phyloP scores from a whole-genome alignment of 1,139 yeast genomes.

The Kodamaea fungicola region DNA sequence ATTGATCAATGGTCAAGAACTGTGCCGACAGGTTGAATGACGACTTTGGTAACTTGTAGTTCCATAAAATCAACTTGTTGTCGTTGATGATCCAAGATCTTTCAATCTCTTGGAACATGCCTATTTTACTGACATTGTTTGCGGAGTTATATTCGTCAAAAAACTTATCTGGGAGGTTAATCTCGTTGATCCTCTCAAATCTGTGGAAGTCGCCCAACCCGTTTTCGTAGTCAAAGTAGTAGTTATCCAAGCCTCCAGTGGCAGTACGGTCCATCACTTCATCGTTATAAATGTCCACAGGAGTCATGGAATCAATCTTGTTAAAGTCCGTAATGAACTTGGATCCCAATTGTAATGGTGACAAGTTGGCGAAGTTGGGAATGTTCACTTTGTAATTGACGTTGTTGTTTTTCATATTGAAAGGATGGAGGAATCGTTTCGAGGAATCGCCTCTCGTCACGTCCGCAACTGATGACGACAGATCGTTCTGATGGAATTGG shows the following conservation, averaged over 20 bases:
- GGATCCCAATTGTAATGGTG: conserved; percentile 42
- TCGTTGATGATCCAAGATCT: conserved; percentile 89
- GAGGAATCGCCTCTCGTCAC: conserved; percentile 28
- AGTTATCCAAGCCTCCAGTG: conserved; percentile 39
- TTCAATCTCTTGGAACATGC: conserved; percentile 75
- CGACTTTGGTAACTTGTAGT: conserved; percentile 56
- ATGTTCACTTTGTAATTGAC: conserved; percentile 44
- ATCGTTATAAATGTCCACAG: conserved; percentile 42
- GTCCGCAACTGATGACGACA: conserved; percentile 16
- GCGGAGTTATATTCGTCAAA: conserved; percentile 72
- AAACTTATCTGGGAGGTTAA: conserved; percentile 78
- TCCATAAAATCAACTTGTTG: conserved; percentile 82
- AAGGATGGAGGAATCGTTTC: conserved; percentile 37
- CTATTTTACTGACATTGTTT: conserved; percentile 71
- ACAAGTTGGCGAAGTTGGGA: conserved; percentile 41
- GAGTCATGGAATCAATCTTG: conserved; percentile 45
- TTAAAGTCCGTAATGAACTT: conserved; percentile 45
- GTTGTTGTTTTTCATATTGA: conserved; percentile 37
- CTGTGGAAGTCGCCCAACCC: conserved; percentile 62
- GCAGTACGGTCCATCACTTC: conserved; percentile 36
- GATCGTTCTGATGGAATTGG: conserved; percentile 33
- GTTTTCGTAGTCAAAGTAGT: conserved; percentile 38
- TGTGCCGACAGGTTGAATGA: conserved; percentile 53
- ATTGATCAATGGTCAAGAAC: conserved; percentile 78
- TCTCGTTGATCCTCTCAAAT: conserved; percentile 66